Conservation (phyloP, 148 eudicot species). For the Agrostemma githago region DNA sequence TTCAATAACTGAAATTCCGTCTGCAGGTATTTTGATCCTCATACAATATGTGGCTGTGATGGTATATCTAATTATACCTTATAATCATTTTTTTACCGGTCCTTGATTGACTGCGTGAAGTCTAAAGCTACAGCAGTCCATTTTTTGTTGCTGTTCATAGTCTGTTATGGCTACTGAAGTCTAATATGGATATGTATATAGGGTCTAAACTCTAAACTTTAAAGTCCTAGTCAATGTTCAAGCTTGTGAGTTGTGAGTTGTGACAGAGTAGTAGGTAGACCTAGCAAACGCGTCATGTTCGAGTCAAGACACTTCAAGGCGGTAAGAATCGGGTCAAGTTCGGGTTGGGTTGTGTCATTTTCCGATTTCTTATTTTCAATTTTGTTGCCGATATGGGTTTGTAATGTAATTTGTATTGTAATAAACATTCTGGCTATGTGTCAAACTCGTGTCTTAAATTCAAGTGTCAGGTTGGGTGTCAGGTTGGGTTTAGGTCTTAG, state of each 20-base stretch:
- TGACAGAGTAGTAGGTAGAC: neutral
- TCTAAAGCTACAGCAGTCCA: neutral
- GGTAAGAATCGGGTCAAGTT: too few relatives aligned
- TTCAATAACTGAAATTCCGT: neutral
- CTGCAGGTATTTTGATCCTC: slow-evolving; percentile 12
- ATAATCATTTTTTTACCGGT: neutral
- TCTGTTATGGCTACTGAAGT: neutral
- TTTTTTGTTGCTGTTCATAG: neutral
- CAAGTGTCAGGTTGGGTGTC: too few relatives aligned
- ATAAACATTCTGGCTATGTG: too few relatives aligned
- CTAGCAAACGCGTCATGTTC: too few relatives aligned
- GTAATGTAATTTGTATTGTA: too few relatives aligned
- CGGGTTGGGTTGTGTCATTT: too few relatives aligned
- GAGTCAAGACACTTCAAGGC: too few relatives aligned
- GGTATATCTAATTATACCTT: neutral
- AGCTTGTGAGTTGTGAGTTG: neutral
- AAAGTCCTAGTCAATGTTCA: neutral
- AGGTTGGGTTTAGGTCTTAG: too few relatives aligned
- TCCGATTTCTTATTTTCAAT: too few relatives aligned
- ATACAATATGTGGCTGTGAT: neutral
- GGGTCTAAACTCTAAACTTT: too few relatives aligned
- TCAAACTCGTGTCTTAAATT: too few relatives aligned
- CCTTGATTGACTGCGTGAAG: neutral
- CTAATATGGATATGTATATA: neutral
- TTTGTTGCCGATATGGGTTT: too few relatives aligned